Conservation (phyloP, 805 yeast species). For the Vanderwaltozyma polyspora region DNA sequence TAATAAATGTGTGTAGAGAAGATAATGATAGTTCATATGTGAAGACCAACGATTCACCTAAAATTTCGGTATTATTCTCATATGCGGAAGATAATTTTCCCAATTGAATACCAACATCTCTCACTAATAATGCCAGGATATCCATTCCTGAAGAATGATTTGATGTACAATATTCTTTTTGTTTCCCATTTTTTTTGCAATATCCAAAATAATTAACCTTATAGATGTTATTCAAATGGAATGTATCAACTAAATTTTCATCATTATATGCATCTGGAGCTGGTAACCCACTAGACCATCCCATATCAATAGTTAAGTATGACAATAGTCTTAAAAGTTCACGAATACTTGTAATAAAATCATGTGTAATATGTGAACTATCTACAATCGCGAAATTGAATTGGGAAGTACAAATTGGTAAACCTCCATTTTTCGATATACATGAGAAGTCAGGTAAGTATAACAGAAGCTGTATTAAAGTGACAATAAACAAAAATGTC, state of each 20-base stretch:
- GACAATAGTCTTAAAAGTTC: constrained; percentile 21
- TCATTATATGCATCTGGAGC: constrained; percentile 15
- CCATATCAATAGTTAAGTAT: constrained; percentile 22
- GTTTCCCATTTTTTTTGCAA: constrained; percentile 13
- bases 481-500: constrained; percentile 8
- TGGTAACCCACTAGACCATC: constrained; percentile 11
- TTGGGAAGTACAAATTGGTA: constrained; percentile 25
- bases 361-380: constrained; percentile 13
- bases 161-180: constrained; percentile 13
- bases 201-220: constrained; percentile 21
- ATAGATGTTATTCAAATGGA: constrained; percentile 12
- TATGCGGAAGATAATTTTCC: constrained; percentile 13
- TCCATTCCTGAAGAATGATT: constrained; percentile 19
- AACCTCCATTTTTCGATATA: constrained; percentile 7
- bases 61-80: constrained; percentile 10
- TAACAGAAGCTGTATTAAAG: constrained; percentile 12
- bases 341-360: constrained; percentile 15
- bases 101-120: constrained; percentile 24
- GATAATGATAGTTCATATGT: constrained; percentile 15
- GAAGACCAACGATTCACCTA: constrained; percentile 19
- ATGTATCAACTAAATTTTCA: constrained; percentile 20
- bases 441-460: constrained; percentile 21
- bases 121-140: constrained; percentile 15
- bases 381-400: constrained; percentile 16
- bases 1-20: constrained; percentile 13